Evolutionary conservation across 768 basidiomycete species (phyloP).

Genomic region (Pleurotus tuber-regium): DNA sequence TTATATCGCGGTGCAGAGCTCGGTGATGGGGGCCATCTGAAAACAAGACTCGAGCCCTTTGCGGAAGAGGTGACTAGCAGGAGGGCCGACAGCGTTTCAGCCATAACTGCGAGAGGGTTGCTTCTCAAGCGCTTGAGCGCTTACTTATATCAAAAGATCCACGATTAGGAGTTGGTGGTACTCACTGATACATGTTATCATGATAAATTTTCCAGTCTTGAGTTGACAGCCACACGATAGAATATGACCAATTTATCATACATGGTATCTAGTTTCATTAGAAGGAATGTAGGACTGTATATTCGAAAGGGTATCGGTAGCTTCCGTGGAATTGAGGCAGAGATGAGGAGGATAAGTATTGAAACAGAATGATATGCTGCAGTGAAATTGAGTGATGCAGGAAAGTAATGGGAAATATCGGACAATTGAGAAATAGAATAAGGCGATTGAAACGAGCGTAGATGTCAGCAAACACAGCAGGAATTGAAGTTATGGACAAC

Average conservation of each 20-base stretch:
- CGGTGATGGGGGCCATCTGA: conserved; percentile 82
- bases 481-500: not conserved
- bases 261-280: not conserved
- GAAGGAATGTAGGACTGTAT: not conserved
- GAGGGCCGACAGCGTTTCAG: conserved; percentile 76
- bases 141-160: too few relatives aligned
- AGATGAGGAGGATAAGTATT: not conserved
- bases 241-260: not conserved
- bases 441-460: conserved; percentile 8
- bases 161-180: too few relatives aligned
- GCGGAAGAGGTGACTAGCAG: conserved; percentile 84
- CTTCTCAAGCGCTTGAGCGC: too few relatives aligned
- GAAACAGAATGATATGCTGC: conserved; percentile 9
- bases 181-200: not conserved
- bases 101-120: conserved; percentile 39
- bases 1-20: conserved; percentile 61
- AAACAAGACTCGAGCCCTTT: conserved; percentile 75
- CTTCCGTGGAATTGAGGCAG: not conserved
- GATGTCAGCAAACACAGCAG: conserved; percentile 1
- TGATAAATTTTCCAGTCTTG: too few relatives aligned
- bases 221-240: not conserved
- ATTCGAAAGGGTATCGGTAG: not conserved
- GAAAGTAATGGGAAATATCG: not conserved
- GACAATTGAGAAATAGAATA: not conserved
- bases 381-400: not conserved